phyloP scores from a whole-genome alignment of 768 basidiomycete species.

The Rhodotorula diobovata region DNA sequence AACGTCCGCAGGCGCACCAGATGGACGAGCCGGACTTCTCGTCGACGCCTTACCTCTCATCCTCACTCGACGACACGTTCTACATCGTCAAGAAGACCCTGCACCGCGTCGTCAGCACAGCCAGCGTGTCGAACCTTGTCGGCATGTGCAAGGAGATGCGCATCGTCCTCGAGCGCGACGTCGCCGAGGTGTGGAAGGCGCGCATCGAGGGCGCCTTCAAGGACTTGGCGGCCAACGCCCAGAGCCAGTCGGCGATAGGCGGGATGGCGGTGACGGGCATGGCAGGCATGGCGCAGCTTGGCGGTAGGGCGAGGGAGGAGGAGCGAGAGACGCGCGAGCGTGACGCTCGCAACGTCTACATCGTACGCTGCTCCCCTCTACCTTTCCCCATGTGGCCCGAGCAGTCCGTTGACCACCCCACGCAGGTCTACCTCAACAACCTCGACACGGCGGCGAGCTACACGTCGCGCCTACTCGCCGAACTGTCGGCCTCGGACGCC shows the following conservation, averaged over 20 bases:
- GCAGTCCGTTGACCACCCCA: no score
- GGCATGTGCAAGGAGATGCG: conserved; percentile 56
- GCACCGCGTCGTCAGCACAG: conserved; percentile 66
- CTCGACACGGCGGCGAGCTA: conserved; percentile 87
- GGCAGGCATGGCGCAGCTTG: conserved; percentile 21
- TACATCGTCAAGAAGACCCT: conserved; percentile 87
- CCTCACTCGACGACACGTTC: conserved; percentile 75
- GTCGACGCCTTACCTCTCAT: conserved; percentile 54
- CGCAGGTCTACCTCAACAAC: conserved; percentile 82
- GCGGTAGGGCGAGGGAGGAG: conserved; percentile 51
- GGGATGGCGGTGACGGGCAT: conserved; percentile 45
- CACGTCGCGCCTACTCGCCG: conserved; percentile 72
- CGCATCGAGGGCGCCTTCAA: conserved; percentile 77
- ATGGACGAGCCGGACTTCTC: conserved; percentile 70
- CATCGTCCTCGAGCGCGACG: conserved; percentile 70
- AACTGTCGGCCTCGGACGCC: conserved; percentile 54
- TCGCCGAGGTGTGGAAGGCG: conserved; percentile 69
- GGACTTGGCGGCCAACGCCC: conserved; percentile 46
- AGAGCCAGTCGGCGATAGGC: conserved; percentile 40
- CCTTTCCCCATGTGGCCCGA: neutral
- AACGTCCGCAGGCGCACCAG: conserved; percentile 66
- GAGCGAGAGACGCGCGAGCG: conserved; percentile 67
- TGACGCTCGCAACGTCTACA: conserved; percentile 72
- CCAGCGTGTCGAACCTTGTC: conserved; percentile 57
- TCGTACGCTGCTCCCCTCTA: conserved; percentile 56